Conservation (phyloP, 2,329 filamentous ascomycete genomes). For the Diaporthe sp. region DNA sequence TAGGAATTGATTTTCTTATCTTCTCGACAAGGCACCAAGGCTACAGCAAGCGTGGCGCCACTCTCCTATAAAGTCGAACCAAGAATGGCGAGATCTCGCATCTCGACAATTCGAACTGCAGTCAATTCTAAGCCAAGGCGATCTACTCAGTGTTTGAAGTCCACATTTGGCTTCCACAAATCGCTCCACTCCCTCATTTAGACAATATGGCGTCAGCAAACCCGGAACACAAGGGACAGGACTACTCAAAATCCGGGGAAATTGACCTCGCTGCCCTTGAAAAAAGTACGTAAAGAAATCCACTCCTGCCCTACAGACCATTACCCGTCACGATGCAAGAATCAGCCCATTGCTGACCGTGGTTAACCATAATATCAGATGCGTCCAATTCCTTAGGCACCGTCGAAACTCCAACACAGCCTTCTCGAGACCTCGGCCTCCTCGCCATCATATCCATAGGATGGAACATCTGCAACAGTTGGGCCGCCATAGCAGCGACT, state of each 20-base stretch:
- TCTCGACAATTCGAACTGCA: background rate
- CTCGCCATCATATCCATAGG: slow-evolving; percentile 37
- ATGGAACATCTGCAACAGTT: slow-evolving; percentile 45
- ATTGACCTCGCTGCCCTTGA: slow-evolving; percentile 9
- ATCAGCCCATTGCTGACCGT: background rate
- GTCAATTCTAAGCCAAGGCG: background rate
- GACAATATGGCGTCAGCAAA: slow-evolving; percentile 14
- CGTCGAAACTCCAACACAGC: slow-evolving; percentile 13
- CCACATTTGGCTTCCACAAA: background rate
- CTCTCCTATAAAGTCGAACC: slow-evolving; percentile 20
- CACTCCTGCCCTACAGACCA: slow-evolving; percentile 33
- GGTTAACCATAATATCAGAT: background rate
- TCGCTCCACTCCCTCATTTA: slow-evolving; percentile 1
- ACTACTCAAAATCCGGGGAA: slow-evolving; percentile 7
- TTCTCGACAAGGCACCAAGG: background rate
- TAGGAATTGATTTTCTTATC: background rate
- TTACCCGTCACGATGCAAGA: background rate
- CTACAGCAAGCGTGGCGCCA: background rate
- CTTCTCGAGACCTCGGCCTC: slow-evolving; percentile 33
- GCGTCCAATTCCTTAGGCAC: slow-evolving; percentile 31
- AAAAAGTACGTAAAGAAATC: slow-evolving; percentile 45
- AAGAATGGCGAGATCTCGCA: slow-evolving; percentile 8
- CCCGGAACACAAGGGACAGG: background rate
- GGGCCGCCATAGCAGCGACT: slow-evolving; percentile 43
- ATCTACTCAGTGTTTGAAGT: background rate